These are phyloP conservation scores for Boletus subparvulus DNA, from an alignment of 768 basidiomycete genomes.

Conservation along the genomic window DNA sequence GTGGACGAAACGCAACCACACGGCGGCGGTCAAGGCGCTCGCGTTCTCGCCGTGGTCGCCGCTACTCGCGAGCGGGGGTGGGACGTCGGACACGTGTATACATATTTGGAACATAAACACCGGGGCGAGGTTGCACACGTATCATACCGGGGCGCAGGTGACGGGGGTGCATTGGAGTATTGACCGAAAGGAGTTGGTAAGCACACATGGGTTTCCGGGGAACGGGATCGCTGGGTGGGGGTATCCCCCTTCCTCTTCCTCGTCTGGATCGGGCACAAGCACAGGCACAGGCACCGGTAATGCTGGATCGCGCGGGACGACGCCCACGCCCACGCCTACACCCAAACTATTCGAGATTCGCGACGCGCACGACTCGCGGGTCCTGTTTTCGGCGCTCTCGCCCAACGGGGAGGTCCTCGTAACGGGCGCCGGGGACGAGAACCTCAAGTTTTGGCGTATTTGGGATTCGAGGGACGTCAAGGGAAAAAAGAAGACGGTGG, in stretches of 20 bases:
- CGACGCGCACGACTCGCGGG: constrained; percentile 90
- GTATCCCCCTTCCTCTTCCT: constrained; percentile 55
- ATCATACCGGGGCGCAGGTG: constrained; percentile 87
- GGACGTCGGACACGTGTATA: constrained; percentile 89
- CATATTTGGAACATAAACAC: constrained; percentile 92
- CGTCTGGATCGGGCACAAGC: constrained; percentile 35
- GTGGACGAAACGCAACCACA: constrained; percentile 91
- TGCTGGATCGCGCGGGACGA: constrained; percentile 14
- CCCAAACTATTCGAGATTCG: constrained; percentile 55
- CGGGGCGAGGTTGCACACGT: constrained; percentile 84
- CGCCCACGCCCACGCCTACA: constrained; percentile 13
- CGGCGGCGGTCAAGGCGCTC: constrained; percentile 84
- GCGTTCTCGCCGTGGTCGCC: constrained; percentile 98
- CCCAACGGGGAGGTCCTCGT: constrained; percentile 91
- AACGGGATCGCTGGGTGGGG: constrained; percentile 79
- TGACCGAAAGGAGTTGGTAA: constrained; percentile 85
- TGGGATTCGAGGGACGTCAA: constrained; percentile 60
- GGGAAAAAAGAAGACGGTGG: constrained; percentile 28
- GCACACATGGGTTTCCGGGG: constrained; percentile 93
- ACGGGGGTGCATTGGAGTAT: constrained; percentile 88
- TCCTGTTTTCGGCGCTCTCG: constrained; percentile 80
- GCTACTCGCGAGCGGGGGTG: constrained; percentile 90
- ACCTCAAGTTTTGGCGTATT: constrained; percentile 93
- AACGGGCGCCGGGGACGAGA: constrained; percentile 93
- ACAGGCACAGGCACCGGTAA: too few species aligned